Percentiles rank a stretch among this genome's conserved stretches.
phyloP scores from a whole-genome alignment of 2,329 filamentous ascomycete genomes.

The Coniella vitis region DNA sequence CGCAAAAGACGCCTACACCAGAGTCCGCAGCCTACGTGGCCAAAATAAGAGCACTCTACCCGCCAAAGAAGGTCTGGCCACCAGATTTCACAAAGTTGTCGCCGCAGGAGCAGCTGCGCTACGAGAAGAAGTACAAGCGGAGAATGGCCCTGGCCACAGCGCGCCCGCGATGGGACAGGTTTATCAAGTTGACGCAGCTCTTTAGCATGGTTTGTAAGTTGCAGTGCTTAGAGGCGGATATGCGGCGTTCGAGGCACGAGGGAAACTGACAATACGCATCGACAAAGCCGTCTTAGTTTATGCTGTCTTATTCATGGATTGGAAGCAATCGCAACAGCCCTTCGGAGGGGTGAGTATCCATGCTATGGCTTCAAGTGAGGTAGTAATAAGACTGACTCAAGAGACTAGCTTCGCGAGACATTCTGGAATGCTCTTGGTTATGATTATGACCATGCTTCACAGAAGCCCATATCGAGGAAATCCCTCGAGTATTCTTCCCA shows the following conservation, averaged over 20 bases:
- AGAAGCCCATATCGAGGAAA: slow-evolving; percentile 1
- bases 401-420: slow-evolving; percentile 19
- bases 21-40: slow-evolving; percentile 8
- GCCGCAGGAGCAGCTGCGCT: slow-evolving; percentile 65
- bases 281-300: slow-evolving; percentile 45
- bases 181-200: slow-evolving; percentile 58
- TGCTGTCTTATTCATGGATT: slow-evolving; percentile 56
- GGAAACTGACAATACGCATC: background rate
- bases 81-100: slow-evolving; percentile 67
- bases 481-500: background rate
- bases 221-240: background rate
- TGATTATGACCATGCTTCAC: slow-evolving; percentile 5
- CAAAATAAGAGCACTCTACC: slow-evolving; percentile 45
- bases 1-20: slow-evolving; percentile 20
- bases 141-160: slow-evolving; percentile 55
- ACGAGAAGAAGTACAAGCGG: slow-evolving; percentile 73
- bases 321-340: slow-evolving; percentile 38
- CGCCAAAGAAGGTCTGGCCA: slow-evolving; percentile 68
- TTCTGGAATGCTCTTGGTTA: slow-evolving; percentile 20
- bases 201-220: slow-evolving; percentile 48
- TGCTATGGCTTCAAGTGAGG: background rate
- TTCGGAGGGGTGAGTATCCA: slow-evolving; percentile 39
- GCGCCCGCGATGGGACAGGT: slow-evolving; percentile 58
- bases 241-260: background rate
- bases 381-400: slow-evolving; percentile 2